Conservation (phyloP, 108 stramenopile species). For the Discostella pseudostelligera region DNA sequence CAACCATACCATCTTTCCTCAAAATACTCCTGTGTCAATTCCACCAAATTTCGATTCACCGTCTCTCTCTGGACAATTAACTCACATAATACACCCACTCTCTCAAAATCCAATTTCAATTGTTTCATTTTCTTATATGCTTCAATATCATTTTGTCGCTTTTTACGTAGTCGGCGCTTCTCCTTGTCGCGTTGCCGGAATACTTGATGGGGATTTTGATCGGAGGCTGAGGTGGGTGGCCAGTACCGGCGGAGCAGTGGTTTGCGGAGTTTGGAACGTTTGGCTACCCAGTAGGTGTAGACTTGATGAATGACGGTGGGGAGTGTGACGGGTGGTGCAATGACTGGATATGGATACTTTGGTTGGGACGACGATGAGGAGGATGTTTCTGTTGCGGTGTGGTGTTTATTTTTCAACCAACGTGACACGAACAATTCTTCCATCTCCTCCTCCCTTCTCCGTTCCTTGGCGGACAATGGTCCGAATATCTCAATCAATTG, state of each 20-base stretch:
- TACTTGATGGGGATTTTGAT: conserved; percentile 93
- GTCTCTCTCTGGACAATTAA: conserved; percentile 75
- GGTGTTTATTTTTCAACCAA: background rate
- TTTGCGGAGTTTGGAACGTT: conserved; percentile 84
- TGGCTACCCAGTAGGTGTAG: conserved; percentile 89
- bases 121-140: conserved; percentile 85
- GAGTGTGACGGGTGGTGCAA: conserved; percentile 48
- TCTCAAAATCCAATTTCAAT: conserved; percentile 81
- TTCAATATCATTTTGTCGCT: conserved; percentile 91
- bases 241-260: conserved; percentile 89
- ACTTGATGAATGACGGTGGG: conserved; percentile 62
- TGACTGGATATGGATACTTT: conserved; percentile 34
- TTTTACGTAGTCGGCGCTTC: conserved; percentile 92
- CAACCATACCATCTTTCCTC: conserved; percentile 61
- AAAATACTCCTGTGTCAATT: conserved; percentile 66
- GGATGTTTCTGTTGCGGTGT: background rate
- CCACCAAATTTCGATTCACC: conserved; percentile 50
- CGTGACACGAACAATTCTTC: conserved; percentile 5
- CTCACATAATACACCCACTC: conserved; percentile 53
- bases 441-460: conserved; percentile 10
- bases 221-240: conserved; percentile 86
- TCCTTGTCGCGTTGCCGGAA: conserved; percentile 96
- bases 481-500: conserved; percentile 58
- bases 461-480: conserved; percentile 9
- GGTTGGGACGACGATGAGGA: background rate